Evolutionary conservation across 176 grass and related monocot species (phyloP), one percentile per base, ranked within the genome.

Genomic region (Zizania latifolia): DNA sequence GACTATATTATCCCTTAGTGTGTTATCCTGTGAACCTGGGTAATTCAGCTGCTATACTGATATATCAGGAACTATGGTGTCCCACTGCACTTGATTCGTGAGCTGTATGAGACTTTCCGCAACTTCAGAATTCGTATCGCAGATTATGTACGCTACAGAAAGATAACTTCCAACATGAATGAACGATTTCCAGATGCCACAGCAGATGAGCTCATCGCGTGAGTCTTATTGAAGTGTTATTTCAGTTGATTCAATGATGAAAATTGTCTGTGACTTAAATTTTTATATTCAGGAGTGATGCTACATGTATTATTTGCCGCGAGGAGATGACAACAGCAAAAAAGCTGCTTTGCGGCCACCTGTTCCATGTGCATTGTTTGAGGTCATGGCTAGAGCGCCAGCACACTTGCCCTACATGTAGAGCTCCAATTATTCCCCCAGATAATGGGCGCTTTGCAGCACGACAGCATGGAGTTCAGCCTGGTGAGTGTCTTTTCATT

Each of bases 101-200:
- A 98, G 79, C 72, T 98, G 19, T 98, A 98, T 41, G 95, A 98
- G 79, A 98, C 95, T 53, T 98, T 98, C 82, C 81, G 86, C 76
- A 98, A 89, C 83, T 98, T 94, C 76, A 90, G 76, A 82, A 75
- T 92, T 43, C 90, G 95, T 16, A 65, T 98, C 51, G 58, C 91
- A 67, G 91, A 98, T 71, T 98, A 92, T 87, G 31, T 94, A 22
- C 91, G 95, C 53, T 98, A 98, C 50, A 90, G 91, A 68, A 98
- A 94, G 78, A 86, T 98, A 31, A 94, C 95, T 72, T 98, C 95
- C 35, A 98, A 98, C 70, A 98, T 98, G 95, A 94, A 98, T 65
- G 95, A 98, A 61, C 84, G 91, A 21, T 98, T 98, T 71, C 89
- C 89, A 79, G 91, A 98, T 38, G 91, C 95, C 67, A 92, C 91